Base-by-base conservation (phyloP, 352 stramenopile genomes). In the Peronosclerospora sorghi region DNA sequence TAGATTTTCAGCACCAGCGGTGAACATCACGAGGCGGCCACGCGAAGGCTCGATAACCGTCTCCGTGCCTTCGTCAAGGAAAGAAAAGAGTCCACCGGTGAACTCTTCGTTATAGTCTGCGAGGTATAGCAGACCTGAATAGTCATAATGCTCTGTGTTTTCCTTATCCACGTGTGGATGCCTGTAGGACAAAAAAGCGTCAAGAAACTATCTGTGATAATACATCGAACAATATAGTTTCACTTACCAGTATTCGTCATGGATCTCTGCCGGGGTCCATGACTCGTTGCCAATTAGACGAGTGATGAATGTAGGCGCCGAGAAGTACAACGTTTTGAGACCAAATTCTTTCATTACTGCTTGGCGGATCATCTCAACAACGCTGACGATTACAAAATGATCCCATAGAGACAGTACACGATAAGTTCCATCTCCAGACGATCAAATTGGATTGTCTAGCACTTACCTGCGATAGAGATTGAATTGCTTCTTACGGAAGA, bases 141-240 rank as follows among this genome's bases (percentile, higher is more conserved):
- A 96, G 50, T 95, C 83, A 59, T 96, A 96, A 55, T 96, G 86
- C n/a, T 63, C 65, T 1, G 87, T 96, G 62, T 96, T 96, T 45
- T 93, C 75, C 65, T 95, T 93, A 65, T 96, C 86, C 24, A 95
- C 78, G 35, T 96, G 87, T 14, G 74, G 65, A 50, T 95, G 81
- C 76, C 73, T 89, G 24, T 18, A 43, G 37, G 20, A 39, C 32
- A 51, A 19, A 3, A 46, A 56, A 32, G 8, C 27, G 6, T 30
- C 4, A 35, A 38, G 42, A 17, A 40, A 12, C 26, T 17, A 15
- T 15, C 8, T 17, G 15, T n/a, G n/a, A n/a, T n/a, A n/a, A n/a
- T n/a, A n/a, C n/a, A 27, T n/a, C 15, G 17, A 40, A 26, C 4
- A 15, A 1, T 9, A 44, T 15, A 28, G 19, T 10, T 35, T 47